These are phyloP conservation scores for Amauroascus niger DNA, from an alignment of 2,329 filamentous ascomycete species.

Conservation along the genomic window DNA sequence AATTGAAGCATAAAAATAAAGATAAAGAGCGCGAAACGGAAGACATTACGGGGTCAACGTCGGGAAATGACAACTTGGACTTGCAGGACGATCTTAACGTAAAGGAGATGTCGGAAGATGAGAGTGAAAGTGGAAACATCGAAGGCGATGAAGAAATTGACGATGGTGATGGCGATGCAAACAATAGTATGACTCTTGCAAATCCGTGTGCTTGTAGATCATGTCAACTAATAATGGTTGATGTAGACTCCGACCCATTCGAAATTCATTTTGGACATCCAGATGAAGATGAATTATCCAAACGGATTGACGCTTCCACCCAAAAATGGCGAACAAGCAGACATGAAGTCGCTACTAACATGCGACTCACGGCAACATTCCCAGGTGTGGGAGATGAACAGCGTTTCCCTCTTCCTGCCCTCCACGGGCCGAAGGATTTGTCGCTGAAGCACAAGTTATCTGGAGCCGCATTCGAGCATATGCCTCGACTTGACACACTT, in stretches of 20 bases:
- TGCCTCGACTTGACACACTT: slow-evolving; percentile 49
- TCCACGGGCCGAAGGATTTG: slow-evolving; percentile 28
- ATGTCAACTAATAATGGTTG: neutral
- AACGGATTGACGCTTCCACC: slow-evolving; percentile 39
- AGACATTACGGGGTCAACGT: slow-evolving; percentile 25
- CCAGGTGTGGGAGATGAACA: slow-evolving; percentile 24
- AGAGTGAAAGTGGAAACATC: slow-evolving; percentile 25
- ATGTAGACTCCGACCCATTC: slow-evolving; percentile 55
- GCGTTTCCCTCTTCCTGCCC: slow-evolving; percentile 21
- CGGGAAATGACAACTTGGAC: slow-evolving; percentile 33
- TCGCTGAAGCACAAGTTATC: slow-evolving; percentile 61
- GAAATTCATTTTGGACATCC: slow-evolving; percentile 66
- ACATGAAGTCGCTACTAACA: slow-evolving; percentile 25
- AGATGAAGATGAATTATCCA: slow-evolving; percentile 51
- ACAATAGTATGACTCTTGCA: slow-evolving; percentile 6
- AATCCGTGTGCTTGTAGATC: neutral
- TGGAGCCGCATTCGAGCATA: slow-evolving; percentile 45
- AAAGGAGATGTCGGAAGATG: slow-evolving; percentile 39
- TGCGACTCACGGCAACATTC: slow-evolving; percentile 26
- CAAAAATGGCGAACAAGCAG: slow-evolving; percentile 43
- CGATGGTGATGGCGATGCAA: slow-evolving; percentile 27
- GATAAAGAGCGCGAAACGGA: neutral
- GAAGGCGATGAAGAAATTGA: slow-evolving; percentile 28
- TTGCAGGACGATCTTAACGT: slow-evolving; percentile 33
- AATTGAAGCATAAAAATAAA: slow-evolving; percentile 33